phyloP scores from a whole-genome alignment of 2,329 filamentous ascomycete genomes.

The Penicillium sp. region DNA sequence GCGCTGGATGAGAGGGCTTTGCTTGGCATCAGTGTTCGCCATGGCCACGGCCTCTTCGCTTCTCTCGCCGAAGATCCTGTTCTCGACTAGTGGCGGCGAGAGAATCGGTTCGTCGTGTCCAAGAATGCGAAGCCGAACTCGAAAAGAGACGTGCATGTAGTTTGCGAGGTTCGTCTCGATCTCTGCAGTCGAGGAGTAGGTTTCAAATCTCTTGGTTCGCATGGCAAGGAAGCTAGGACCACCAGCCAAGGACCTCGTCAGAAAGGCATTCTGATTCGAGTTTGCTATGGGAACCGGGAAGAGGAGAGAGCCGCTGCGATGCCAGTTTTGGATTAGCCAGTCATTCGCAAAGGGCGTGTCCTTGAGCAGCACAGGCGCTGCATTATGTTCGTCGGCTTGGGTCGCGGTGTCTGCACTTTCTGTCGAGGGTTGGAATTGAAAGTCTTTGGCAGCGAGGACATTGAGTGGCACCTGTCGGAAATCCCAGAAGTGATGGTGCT shows the following conservation, averaged over 20 bases:
- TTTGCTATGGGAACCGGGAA: conserved; percentile 44
- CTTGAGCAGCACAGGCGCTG: conserved; percentile 28
- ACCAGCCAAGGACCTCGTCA: conserved; percentile 25
- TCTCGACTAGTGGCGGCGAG: conserved; percentile 7
- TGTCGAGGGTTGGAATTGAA: conserved; percentile 18
- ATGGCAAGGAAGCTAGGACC: conserved; percentile 44
- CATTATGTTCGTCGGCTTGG: conserved; percentile 8
- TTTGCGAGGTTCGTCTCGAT: conserved; percentile 45
- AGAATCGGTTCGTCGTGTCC: conserved; percentile 16
- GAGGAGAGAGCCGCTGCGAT: conserved; percentile 33
- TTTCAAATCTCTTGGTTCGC: conserved; percentile 41
- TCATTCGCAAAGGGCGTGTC: conserved; percentile 31
- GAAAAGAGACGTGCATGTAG: conserved; percentile 46
- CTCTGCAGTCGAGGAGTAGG: conserved; percentile 47
- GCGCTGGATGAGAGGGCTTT: conserved; percentile 8
- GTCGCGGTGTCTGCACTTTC: conserved; percentile 6
- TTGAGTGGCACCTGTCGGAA: conserved; percentile 43
- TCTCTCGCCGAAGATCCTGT: not conserved
- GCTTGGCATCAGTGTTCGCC: not conserved
- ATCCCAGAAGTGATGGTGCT: conserved; percentile 51
- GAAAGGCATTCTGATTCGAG: conserved; percentile 45
- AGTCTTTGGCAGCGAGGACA: conserved; percentile 21
- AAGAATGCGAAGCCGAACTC: conserved; percentile 45
- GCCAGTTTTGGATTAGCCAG: conserved; percentile 46
- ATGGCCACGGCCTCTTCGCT: not conserved